Base-by-base conservation (phyloP, 1,284 basidiomycete genomes). In the Boletus austroedulis region DNA sequence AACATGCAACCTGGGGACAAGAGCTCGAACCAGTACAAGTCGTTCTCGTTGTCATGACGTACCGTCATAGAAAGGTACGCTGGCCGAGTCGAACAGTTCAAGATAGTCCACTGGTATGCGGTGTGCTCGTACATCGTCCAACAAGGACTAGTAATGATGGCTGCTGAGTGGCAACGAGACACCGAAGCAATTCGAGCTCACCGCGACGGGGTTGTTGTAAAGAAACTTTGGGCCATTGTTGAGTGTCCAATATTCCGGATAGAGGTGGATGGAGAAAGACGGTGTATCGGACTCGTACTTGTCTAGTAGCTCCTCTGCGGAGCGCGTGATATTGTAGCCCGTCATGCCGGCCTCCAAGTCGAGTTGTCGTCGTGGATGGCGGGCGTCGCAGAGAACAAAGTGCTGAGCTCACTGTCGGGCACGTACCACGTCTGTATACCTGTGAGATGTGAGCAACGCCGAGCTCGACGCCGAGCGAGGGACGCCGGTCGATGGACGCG, bases 71-170 rank as follows among this genome's bases (percentile, higher is more conserved):
- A 90, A 92, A 19, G 87, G 86, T 4, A 90, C 78, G 55, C 78
- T 78, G 10, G 83, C 82, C 21, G 79, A 72, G 62, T 92, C 87
- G 64, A 92, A 90, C 40, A 90, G 73, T 63, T 90, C 86, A 9
- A 92, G 77, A 68, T 90, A 90, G 74, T 92, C 90, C 29, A 87
- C 84, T 17, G 90, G 90, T 78, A 92, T 90, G 46, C 87, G 80
- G 64, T 88, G 83, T 11, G 86, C 84, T 47, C 88, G 81, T 56
- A 92, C 85, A 67, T 92, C 89, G 64, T 92, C 90, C 38, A 92
- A 75, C 10, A 92, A 71, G 40, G 85, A 85, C 89, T 92, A 64
- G 10, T 62, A 23, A 47, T 52, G 23, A 57, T 32, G 53, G 50
- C 50, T 26, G 40, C 45, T 58, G 51, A 46, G 61, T 50, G 49